Evolutionary conservation across 306 rosid species (phyloP).

Genomic region (Corylus avellana): DNA sequence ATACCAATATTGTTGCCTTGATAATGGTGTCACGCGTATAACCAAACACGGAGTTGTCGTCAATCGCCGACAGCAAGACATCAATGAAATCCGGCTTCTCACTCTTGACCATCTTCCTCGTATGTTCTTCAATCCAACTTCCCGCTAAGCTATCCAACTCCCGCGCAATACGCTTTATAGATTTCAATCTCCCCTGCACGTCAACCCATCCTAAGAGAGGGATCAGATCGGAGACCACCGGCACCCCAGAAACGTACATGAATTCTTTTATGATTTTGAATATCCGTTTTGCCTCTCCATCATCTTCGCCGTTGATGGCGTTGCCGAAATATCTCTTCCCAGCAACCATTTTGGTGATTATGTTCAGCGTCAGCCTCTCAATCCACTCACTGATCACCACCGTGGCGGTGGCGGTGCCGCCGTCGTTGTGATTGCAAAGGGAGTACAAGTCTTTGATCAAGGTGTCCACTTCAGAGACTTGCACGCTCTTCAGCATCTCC

Average conservation of each 20-base stretch:
- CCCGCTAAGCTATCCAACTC: conserved; percentile 13
- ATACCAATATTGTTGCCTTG: conserved; percentile 31
- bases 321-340: conserved; percentile 27
- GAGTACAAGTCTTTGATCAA: conserved; percentile 14
- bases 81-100: conserved; percentile 35
- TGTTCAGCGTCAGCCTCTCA: conserved; percentile 17
- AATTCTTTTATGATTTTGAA: conserved; percentile 21
- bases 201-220: conserved; percentile 27
- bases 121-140: conserved; percentile 37
- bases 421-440: not conserved
- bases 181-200: conserved; percentile 19
- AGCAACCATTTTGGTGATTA: conserved; percentile 11
- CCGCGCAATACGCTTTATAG: conserved; percentile 25
- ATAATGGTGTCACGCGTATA: conserved; percentile 24
- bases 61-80: conserved; percentile 25
- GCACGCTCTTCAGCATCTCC: not conserved
- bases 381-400: conserved; percentile 28
- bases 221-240: conserved; percentile 14
- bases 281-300: conserved; percentile 21
- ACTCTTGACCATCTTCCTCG: not conserved
- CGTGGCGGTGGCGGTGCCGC: not conserved
- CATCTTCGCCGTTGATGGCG: not conserved
- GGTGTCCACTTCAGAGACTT: conserved; percentile 14
- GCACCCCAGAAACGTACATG: conserved; percentile 13
- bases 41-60: conserved; percentile 12